Percentiles rank a stretch among this genome's conserved stretches.
phyloP scores from a whole-genome alignment of 345 rosid species.

The Gossypium sturtianum region DNA sequence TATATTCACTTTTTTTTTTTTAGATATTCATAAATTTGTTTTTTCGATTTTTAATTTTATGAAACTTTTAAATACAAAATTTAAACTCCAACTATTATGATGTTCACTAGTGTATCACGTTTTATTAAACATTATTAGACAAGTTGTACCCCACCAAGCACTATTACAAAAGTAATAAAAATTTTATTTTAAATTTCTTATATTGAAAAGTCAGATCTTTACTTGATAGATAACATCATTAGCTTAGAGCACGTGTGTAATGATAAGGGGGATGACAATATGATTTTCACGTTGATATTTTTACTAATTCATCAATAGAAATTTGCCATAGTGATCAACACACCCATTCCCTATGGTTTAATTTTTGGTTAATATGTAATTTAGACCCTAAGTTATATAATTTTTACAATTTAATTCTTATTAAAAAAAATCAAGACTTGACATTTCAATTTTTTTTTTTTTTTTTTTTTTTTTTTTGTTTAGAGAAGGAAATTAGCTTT shows the following conservation, averaged over 20 bases:
- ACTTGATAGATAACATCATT: slow-evolving; percentile 28
- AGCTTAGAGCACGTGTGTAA: slow-evolving; percentile 48
- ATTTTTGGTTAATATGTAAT: neutral
- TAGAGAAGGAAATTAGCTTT: slow-evolving; percentile 49
- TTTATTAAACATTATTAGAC: neutral
- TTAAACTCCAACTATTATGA: neutral
- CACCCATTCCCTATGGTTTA: neutral
- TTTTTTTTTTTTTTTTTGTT: neutral
- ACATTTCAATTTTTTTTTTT: too few relatives aligned
- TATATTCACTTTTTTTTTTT: neutral
- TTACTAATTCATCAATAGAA: neutral
- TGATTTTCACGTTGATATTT: slow-evolving; percentile 14
- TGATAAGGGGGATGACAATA: slow-evolving; percentile 28
- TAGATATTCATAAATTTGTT: neutral
- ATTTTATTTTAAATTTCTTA: neutral
- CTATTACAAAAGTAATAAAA: neutral
- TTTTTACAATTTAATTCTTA: neutral
- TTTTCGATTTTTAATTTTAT: neutral
- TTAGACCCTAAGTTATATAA: neutral
- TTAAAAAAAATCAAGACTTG: neutral
- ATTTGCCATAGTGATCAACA: slow-evolving; percentile 5
- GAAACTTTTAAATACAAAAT: neutral
- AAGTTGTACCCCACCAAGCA: slow-evolving; percentile 1
- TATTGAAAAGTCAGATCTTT: slow-evolving; percentile 14
- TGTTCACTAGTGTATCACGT: neutral